Evolutionary conservation across 768 basidiomycete genomes (phyloP).

Genomic region (Exidia glandulosa): DNA sequence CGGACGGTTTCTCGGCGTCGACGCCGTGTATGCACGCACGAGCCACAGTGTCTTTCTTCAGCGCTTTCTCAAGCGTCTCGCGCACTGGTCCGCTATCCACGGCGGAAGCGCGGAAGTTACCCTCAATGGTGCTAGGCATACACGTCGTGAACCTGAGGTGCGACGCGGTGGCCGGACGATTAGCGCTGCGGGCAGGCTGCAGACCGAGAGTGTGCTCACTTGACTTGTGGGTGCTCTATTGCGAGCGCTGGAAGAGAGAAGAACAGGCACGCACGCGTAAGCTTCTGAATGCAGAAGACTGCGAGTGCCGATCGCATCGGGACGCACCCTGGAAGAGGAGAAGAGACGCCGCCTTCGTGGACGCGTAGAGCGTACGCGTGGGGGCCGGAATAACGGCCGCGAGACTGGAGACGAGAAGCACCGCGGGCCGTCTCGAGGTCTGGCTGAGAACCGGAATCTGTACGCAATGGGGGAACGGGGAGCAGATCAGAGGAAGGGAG

Average conservation of each 20-base stretch:
- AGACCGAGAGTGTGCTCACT: slow-evolving; percentile 37
- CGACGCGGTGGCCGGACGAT: no score
- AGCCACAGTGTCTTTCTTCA: slow-evolving; percentile 53
- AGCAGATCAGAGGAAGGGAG: not conserved
- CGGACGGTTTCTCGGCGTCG: slow-evolving; percentile 42
- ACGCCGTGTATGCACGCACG: slow-evolving; percentile 46
- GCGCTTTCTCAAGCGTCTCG: slow-evolving; percentile 22
- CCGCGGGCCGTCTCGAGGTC: slow-evolving; percentile 55
- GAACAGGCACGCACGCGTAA: not conserved
- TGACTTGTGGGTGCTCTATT: slow-evolving; percentile 64
- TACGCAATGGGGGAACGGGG: not conserved
- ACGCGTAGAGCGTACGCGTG: slow-evolving; percentile 71
- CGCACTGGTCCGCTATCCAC: slow-evolving; percentile 44
- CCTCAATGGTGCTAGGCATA: slow-evolving; percentile 26
- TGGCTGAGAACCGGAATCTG: slow-evolving; percentile 68
- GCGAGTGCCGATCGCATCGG: no score
- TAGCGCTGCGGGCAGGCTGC: slow-evolving; percentile 54
- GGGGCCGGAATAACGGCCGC: slow-evolving; percentile 78
- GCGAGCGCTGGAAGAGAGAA: slow-evolving; percentile 35
- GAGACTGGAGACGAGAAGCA: slow-evolving; percentile 69
- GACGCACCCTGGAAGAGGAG: slow-evolving; percentile 47
- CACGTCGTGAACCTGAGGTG: not conserved
- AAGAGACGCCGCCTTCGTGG: slow-evolving; percentile 73
- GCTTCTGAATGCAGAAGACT: no score
- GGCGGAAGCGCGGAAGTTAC: slow-evolving; percentile 69